These are phyloP conservation scores for Macroventuria anomochaeta DNA, from an alignment of 2,329 filamentous ascomycete genomes.

Conservation along the genomic window DNA sequence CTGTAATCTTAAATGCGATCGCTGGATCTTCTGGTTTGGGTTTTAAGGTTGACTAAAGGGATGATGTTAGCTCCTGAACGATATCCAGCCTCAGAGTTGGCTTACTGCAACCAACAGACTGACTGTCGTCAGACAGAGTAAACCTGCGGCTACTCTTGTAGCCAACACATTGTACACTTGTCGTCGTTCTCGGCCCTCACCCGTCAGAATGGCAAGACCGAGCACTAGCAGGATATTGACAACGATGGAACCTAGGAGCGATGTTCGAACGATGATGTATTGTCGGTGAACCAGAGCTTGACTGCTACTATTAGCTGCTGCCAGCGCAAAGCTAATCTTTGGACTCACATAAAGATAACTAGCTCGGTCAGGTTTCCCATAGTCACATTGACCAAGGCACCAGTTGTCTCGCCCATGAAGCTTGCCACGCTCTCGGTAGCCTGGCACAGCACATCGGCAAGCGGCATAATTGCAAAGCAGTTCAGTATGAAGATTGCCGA, in stretches of 20 bases:
- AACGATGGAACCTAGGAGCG: conserved; percentile 83
- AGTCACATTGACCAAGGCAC: conserved; percentile 53
- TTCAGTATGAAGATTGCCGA: conserved; percentile 56
- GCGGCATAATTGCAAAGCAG: conserved; percentile 21
- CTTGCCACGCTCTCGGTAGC: conserved; percentile 74
- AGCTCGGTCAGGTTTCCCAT: conserved; percentile 86
- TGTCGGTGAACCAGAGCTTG: conserved; percentile 75
- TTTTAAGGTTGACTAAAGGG: conserved; percentile 16
- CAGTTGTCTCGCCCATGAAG: conserved; percentile 72
- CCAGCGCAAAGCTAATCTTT: background rate
- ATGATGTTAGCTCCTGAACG: background rate
- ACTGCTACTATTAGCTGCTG: conserved; percentile 58
- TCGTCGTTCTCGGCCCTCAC: conserved; percentile 75
- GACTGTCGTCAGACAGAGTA: conserved; percentile 76
- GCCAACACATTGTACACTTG: conserved; percentile 88
- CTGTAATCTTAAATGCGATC: conserved; percentile 10
- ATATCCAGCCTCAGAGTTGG: background rate
- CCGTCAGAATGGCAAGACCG: conserved; percentile 84
- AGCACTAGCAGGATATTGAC: conserved; percentile 84
- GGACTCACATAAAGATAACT: conserved; percentile 68
- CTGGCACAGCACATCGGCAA: conserved; percentile 22
- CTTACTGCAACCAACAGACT: conserved; percentile 79
- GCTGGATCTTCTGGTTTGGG: background rate
- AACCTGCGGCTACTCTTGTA: conserved; percentile 79
- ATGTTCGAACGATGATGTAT: conserved; percentile 86